A percentile compares a stretch with the other conserved stretches of the same genome.
These are phyloP conservation scores for Populus nigra DNA, from an alignment of 345 rosid genomes.

Conservation along the genomic window DNA sequence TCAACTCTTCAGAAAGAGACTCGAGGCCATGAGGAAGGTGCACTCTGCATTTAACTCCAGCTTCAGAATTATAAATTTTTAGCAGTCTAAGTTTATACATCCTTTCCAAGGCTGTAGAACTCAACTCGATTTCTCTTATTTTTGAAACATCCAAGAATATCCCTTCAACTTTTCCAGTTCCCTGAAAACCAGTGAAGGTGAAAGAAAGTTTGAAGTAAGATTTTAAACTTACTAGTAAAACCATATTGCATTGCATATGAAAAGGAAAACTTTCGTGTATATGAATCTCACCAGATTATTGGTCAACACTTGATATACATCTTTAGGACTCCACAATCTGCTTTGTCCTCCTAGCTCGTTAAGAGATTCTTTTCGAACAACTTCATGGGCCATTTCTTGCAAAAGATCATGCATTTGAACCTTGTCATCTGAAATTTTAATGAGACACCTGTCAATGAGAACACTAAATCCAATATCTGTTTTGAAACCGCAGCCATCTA, in stretches of 20 bases:
- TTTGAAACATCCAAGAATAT: too few species aligned
- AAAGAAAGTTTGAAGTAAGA: not conserved
- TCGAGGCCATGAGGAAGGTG: too few species aligned
- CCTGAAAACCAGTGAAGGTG: not conserved
- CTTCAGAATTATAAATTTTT: too few species aligned
- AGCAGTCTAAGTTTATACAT: too few species aligned
- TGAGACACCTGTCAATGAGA: not conserved
- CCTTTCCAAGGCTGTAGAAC: too few species aligned
- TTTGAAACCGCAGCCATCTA: not conserved
- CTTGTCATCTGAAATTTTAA: not conserved
- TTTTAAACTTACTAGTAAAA: not conserved
- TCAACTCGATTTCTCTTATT: too few species aligned
- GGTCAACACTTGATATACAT: not conserved
- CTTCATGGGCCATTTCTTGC: not conserved
- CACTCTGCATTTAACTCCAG: too few species aligned
- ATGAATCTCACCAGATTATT: not conserved
- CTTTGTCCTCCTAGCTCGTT: not conserved
- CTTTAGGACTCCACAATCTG: not conserved
- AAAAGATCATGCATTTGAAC: not conserved
- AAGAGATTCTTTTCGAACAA: not conserved
- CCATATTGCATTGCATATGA: too few species aligned
- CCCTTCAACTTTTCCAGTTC: not conserved
- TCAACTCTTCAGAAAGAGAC: too few species aligned
- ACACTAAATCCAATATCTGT: not conserved
- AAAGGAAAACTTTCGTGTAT: too few species aligned